A percentile compares a stretch with the other conserved stretches of the same genome.
phyloP scores from a whole-genome alignment of 148 eudicot genomes.

The Dysphania ambrosioides region DNA sequence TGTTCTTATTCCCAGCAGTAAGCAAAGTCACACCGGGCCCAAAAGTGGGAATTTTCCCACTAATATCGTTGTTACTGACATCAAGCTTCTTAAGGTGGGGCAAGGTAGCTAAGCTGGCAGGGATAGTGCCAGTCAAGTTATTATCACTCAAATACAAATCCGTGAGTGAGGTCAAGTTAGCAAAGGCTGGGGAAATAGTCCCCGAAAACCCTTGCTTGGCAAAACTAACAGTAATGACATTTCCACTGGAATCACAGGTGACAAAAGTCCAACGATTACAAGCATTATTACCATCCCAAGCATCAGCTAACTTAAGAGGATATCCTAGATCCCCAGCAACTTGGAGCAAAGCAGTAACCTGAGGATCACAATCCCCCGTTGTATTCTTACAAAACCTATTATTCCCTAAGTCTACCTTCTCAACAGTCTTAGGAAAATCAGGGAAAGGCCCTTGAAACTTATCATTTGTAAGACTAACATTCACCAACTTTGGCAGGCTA shows the following conservation, averaged over 20 bases:
- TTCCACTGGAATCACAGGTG: constrained; percentile 36
- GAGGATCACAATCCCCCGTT: constrained; percentile 49
- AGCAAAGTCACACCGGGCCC: constrained; percentile 24
- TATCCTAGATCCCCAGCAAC: constrained; percentile 44
- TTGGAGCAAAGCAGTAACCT: constrained; percentile 37
- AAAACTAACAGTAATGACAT: constrained; percentile 39
- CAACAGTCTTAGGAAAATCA: constrained; percentile 17
- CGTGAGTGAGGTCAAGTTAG: constrained; percentile 37
- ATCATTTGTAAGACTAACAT: constrained; percentile 45
- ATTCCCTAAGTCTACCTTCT: constrained; percentile 14
- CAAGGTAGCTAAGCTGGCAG: constrained; percentile 37
- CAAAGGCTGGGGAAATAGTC: constrained; percentile 49
- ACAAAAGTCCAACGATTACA: constrained; percentile 43
- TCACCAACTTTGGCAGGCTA: constrained; percentile 27
- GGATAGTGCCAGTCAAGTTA: constrained; percentile 48
- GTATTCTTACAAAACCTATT: constrained; percentile 35
- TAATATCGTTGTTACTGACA: constrained; percentile 50
- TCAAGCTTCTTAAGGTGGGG: constrained; percentile 40
- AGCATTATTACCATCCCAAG: constrained; percentile 51
- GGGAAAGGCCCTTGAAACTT: constrained; percentile 45
- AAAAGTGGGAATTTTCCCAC: constrained; percentile 45
- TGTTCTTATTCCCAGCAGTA: constrained; percentile 34
- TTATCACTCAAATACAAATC: constrained; percentile 50
- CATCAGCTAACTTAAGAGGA: constrained; percentile 22
- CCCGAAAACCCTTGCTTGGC: constrained; percentile 45